A percentile compares a stretch with the other conserved stretches of the same genome.
Conservation (phyloP, 306 rosid genomes). For the Vigna unguiculata region DNA sequence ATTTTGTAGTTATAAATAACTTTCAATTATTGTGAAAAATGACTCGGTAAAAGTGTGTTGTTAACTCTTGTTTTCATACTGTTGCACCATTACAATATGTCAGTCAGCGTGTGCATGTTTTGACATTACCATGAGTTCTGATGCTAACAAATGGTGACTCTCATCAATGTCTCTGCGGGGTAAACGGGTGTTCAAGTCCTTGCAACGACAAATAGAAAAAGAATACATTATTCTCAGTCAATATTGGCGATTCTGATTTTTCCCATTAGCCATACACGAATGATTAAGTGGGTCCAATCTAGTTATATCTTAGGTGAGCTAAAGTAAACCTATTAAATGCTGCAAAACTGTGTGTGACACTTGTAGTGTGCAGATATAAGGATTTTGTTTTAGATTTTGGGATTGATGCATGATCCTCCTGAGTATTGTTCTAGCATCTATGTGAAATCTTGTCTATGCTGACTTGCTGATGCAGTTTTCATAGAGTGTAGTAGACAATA, state of each 20-base stretch:
- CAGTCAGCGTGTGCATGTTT: background rate
- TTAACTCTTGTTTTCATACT: background rate
- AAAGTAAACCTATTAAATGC: background rate
- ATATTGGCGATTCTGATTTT: conserved; percentile 36
- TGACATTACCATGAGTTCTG: background rate
- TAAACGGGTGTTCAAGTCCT: background rate
- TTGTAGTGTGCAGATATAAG: conserved; percentile 28
- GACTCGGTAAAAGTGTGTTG: background rate
- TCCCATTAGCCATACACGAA: conserved; percentile 26
- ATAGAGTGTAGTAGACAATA: background rate
- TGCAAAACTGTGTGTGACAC: conserved; percentile 27
- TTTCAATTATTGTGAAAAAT: too few species aligned
- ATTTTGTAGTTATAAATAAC: too few species aligned
- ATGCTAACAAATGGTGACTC: background rate
- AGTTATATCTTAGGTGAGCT: conserved; percentile 42
- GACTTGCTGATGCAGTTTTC: conserved; percentile 11
- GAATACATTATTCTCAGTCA: conserved; percentile 19
- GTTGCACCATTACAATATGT: background rate
- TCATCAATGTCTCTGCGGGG: background rate
- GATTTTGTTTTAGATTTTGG: background rate
- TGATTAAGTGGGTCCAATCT: conserved; percentile 42
- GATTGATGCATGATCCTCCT: background rate
- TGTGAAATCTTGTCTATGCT: conserved; percentile 4
- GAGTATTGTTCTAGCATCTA: background rate
- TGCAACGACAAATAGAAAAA: background rate